phyloP scores from a whole-genome alignment of 2,329 filamentous ascomycete species.

The Exophiala aquamarina region DNA sequence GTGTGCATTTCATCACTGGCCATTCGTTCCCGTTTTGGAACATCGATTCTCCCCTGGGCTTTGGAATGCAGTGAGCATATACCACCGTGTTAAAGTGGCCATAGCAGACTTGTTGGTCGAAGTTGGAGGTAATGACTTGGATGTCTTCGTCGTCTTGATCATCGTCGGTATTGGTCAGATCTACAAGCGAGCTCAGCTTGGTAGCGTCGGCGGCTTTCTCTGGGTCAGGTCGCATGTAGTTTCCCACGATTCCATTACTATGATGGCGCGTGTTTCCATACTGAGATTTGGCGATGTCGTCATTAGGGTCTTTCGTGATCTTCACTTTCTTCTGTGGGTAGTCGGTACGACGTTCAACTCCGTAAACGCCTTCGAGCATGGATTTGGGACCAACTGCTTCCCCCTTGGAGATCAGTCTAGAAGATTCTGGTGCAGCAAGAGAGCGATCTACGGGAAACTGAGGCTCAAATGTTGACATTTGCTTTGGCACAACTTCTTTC shows the following conservation, averaged over 20 bases:
- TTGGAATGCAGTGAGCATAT: constrained; percentile 25
- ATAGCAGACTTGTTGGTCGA: constrained; percentile 29
- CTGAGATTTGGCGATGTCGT: constrained; percentile 19
- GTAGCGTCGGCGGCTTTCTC: constrained; percentile 52
- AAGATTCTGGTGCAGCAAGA: too few relatives aligned
- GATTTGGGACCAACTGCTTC: constrained; percentile 33
- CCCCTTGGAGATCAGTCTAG: not conserved
- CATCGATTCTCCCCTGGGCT: constrained; percentile 17
- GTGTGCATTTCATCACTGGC: constrained; percentile 27
- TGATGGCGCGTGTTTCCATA: constrained; percentile 40
- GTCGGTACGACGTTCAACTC: constrained; percentile 65
- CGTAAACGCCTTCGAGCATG: constrained; percentile 73
- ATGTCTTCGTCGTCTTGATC: constrained; percentile 52
- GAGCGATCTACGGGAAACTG: too few relatives aligned
- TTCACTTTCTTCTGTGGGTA: constrained; percentile 67
- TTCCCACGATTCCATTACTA: constrained; percentile 59
- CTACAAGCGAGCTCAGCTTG: constrained; percentile 40
- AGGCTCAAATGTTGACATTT: too few relatives aligned
- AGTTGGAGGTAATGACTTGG: constrained; percentile 29
- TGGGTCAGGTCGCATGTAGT: constrained; percentile 65
- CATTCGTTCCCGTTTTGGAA: constrained; percentile 23
- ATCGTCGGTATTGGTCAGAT: constrained; percentile 22
- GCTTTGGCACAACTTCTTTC: not conserved
- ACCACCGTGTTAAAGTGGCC: constrained; percentile 23
- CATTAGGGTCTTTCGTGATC: constrained; percentile 33